A percentile compares a stretch with the other conserved stretches of the same genome.
These are phyloP conservation scores for Fagopyrum homotropicum DNA, from an alignment of 148 eudicot species.

Conservation along the genomic window DNA sequence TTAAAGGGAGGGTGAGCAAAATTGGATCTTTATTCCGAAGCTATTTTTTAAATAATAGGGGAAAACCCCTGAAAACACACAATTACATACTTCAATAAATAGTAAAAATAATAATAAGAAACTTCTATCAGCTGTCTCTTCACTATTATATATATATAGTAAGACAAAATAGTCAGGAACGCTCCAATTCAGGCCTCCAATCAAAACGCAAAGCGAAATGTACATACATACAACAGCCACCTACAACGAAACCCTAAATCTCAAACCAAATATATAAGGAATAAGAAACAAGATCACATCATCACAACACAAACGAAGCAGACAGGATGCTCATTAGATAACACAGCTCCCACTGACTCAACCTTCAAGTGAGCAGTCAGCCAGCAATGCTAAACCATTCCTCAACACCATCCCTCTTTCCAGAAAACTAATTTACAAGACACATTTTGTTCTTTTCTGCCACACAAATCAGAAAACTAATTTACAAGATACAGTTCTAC, in stretches of 20 bases:
- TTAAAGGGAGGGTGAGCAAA: too few relatives aligned
- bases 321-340: background rate
- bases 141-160: background rate
- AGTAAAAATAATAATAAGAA: background rate
- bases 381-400: background rate
- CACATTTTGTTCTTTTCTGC: background rate
- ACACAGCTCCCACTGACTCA: background rate
- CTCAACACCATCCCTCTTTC: background rate
- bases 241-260: constrained; percentile 1
- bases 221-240: constrained; percentile 9
- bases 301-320: background rate
- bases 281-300: background rate
- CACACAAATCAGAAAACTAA: background rate
- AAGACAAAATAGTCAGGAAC: background rate
- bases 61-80: background rate
- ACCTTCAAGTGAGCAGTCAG: background rate
- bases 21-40: too few relatives aligned
- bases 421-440: constrained; percentile 10
- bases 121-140: background rate
- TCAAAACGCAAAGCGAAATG: background rate
- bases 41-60: background rate
- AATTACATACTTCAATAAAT: background rate
- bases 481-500: background rate
- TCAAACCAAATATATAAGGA: constrained; percentile 1
- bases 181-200: background rate